Percentiles rank a stretch among this genome's conserved stretches.
Evolutionary conservation across 2,329 filamentous ascomycete genomes (phyloP).

Genomic region (Calonectria multiphialidica): DNA sequence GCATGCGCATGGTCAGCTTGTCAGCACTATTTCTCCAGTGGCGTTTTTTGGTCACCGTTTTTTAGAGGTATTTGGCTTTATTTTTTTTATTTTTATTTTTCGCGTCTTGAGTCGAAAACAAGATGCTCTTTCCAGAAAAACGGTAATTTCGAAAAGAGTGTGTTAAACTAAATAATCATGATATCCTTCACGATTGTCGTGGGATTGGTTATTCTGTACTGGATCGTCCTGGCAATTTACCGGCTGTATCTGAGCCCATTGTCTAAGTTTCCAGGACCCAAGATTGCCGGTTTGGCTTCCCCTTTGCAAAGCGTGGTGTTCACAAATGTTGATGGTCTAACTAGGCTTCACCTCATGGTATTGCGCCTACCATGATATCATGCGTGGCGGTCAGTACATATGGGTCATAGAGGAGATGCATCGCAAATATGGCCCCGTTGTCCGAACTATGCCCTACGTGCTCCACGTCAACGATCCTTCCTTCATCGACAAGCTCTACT

Average conservation of each 20-base stretch:
- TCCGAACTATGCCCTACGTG: conserved; percentile 44
- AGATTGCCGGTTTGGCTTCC: conserved; percentile 31
- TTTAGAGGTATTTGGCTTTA: no score
- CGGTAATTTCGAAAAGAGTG: no score
- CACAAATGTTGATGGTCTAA: background rate
- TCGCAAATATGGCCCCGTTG: conserved; percentile 50
- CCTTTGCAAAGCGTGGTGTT: no score
- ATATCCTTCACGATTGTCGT: background rate
- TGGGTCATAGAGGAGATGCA: conserved; percentile 47
- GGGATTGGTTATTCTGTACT: background rate
- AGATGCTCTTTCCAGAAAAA: no score
- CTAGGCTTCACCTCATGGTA: conserved; percentile 30
- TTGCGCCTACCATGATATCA: conserved; percentile 27
- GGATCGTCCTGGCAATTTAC: conserved; percentile 22
- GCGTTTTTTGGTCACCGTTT: no score
- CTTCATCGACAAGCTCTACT: conserved; percentile 39
- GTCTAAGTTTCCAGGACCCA: conserved; percentile 38
- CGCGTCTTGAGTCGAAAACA: no score
- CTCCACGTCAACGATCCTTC: conserved; percentile 44
- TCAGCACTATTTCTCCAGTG: no score
- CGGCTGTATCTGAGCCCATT: conserved; percentile 36
- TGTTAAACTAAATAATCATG: background rate
- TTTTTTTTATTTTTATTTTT: no score
- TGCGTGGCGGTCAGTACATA: conserved; percentile 31
- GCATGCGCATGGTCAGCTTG: no score